Conservation (phyloP, 768 basidiomycete species). For the Podaxis rugospora region DNA sequence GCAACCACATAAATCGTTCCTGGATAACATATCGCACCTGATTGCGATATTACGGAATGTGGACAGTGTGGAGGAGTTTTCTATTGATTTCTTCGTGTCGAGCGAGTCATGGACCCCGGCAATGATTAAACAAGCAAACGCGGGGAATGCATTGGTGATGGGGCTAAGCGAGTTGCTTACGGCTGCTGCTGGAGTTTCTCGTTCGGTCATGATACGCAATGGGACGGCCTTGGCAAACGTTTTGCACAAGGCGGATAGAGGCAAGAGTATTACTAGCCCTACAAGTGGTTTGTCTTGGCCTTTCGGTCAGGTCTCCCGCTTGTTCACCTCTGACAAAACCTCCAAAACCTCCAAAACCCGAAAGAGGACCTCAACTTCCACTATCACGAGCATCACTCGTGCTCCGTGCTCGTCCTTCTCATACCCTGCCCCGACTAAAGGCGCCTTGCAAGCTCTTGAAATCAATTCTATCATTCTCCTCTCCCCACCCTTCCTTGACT, state of each 20-base stretch:
- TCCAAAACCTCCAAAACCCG: neutral
- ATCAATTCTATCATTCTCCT: conserved; percentile 12
- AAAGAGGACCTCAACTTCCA: neutral
- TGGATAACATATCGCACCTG: conserved; percentile 2
- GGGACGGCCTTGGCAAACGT: neutral
- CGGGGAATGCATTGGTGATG: neutral
- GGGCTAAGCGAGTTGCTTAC: conserved; percentile 1
- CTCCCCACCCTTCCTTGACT: conserved; percentile 9
- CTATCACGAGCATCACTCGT: neutral
- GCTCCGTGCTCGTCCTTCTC: neutral
- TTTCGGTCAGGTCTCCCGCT: neutral
- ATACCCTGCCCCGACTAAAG: neutral
- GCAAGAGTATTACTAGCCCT: too few relatives aligned
- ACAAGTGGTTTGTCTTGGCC: neutral
- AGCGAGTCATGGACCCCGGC: conserved; percentile 9
- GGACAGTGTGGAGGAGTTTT: conserved; percentile 4
- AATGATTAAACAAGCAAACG: conserved; percentile 4
- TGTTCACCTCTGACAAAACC: neutral
- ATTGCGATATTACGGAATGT: neutral
- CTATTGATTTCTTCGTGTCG: conserved; percentile 3
- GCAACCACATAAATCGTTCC: conserved; percentile 1
- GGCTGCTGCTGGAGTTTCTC: neutral
- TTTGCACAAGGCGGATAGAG: conserved; percentile 3
- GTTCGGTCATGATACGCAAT: conserved; percentile 4
- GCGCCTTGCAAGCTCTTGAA: conserved; percentile 2